Evolutionary conservation across 768 basidiomycete genomes (phyloP), one percentile per base, ranked within the genome.

Genomic region (Mrakia blollopis): DNA sequence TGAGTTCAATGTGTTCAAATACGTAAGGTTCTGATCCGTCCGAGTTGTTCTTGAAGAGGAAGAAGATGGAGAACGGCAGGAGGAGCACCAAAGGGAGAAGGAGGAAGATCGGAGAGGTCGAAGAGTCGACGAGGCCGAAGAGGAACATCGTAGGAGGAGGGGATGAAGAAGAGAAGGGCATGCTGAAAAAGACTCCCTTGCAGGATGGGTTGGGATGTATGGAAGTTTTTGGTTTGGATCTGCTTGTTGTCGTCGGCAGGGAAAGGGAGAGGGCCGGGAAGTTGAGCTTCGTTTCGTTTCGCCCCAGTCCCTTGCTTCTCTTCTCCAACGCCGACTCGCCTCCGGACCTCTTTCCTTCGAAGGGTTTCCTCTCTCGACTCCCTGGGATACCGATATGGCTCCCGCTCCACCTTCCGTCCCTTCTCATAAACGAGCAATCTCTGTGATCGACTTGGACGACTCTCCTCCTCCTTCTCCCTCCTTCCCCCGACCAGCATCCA

Each of bases 1-100:
- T 90, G 74, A 90, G 83, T 0, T 84, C 78, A 21, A 89, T 82
- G 80, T 91, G 89, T 78, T 88, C 90, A 3, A 88, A 81, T 11
- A 88, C 87, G 80, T 90, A 91, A 18, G 88, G 88, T 79, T 89
- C 89, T 65, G 57, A 39, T 18, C 65, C 65, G 35, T 68, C 65
- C 37, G 35, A 21, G 32, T 23, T 25, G 65, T 68, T 41, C 25
- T 68, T 68, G 65, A 68, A 68, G 35, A 68, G 65, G 65, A 39
- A 68, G 65, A 68, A 68, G 65, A 68, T 44, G 65, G 65, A 68
- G 21, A 68, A 39, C 5, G 65, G 65, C 4, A 68, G 65, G 65
- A 68, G 65, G 39, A 68, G 65, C 21, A 37, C 65, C 35, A 68
- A 23, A 21, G 65, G 65, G 37, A 68, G 65, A 21, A 68, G 37